Conservation (phyloP, 805 yeast species). For the Brettanomyces custersianus region DNA sequence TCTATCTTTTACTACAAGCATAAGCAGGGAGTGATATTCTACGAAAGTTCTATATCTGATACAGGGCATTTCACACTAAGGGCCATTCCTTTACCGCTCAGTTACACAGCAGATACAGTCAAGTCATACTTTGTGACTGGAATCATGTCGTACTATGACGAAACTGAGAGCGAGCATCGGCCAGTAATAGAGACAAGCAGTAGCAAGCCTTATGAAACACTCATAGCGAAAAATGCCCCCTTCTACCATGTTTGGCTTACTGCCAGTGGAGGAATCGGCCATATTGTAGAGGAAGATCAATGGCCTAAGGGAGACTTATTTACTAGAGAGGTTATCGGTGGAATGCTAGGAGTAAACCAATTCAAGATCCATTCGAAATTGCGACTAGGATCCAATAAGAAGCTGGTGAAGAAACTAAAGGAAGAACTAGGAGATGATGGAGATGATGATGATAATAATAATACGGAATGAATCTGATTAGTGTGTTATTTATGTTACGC, state of each 20-base stretch:
- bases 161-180: slow-evolving; percentile 28
- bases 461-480: background rate
- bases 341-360: slow-evolving; percentile 31
- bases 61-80: slow-evolving; percentile 31
- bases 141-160: slow-evolving; percentile 28
- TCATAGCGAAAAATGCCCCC: slow-evolving; percentile 39
- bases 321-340: slow-evolving; percentile 38
- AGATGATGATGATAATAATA: background rate
- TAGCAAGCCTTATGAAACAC: slow-evolving; percentile 16
- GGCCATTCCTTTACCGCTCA: slow-evolving; percentile 35
- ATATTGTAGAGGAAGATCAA: slow-evolving; percentile 32
- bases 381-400: slow-evolving; percentile 12
- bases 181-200: slow-evolving; percentile 30
- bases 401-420: slow-evolving; percentile 9
- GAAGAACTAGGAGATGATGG: background rate
- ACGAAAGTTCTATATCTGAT: slow-evolving; percentile 31
- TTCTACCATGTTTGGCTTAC: slow-evolving; percentile 43
- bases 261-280: slow-evolving; percentile 40
- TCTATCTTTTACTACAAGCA: slow-evolving; percentile 30
- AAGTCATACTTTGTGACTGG: slow-evolving; percentile 36
- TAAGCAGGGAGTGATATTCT: slow-evolving; percentile 31
- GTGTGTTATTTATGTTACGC: background rate
- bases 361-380: slow-evolving; percentile 26
- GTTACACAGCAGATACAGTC: slow-evolving; percentile 20
- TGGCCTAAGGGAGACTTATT: slow-evolving; percentile 43